phyloP scores from a whole-genome alignment of 2,329 filamentous ascomycete species.

The Pseudocercospora cruenta region DNA sequence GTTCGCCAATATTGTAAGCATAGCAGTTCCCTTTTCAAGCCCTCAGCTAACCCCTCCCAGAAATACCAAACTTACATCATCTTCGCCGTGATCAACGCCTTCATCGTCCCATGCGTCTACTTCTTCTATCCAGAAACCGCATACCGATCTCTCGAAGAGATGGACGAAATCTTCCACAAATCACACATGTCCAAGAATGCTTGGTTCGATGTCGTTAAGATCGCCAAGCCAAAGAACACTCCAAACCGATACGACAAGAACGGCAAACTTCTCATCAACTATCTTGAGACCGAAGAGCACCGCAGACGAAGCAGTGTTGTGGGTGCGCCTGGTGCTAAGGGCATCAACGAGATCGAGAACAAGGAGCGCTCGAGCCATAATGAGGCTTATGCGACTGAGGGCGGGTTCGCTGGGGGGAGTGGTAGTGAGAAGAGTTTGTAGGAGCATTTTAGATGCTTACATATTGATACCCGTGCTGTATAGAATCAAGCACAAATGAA shows the following conservation, averaged over 20 bases:
- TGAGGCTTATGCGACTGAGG: slow-evolving; percentile 18
- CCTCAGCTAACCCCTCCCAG: too few relatives aligned
- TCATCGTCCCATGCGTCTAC: slow-evolving; percentile 55
- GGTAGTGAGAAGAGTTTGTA: slow-evolving; percentile 23
- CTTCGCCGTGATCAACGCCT: slow-evolving; percentile 67
- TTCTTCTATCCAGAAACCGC: slow-evolving; percentile 60
- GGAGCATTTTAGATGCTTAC: neutral
- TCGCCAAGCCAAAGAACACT: slow-evolving; percentile 52
- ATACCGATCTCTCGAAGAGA: slow-evolving; percentile 66
- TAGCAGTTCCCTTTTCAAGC: too few relatives aligned
- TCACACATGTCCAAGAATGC: slow-evolving; percentile 42
- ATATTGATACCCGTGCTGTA: neutral
- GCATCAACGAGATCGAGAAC: slow-evolving; percentile 18
- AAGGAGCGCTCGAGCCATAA: slow-evolving; percentile 23
- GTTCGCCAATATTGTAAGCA: slow-evolving; percentile 59
- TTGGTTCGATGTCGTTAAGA: slow-evolving; percentile 53
- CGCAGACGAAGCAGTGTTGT: slow-evolving; percentile 20
- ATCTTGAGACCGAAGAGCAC: slow-evolving; percentile 43
- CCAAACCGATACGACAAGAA: slow-evolving; percentile 62
- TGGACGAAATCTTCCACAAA: slow-evolving; percentile 67
- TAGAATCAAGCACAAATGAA: neutral
- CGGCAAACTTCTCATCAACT: slow-evolving; percentile 58
- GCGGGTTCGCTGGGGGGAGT: slow-evolving; percentile 15
- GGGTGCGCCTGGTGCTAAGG: slow-evolving; percentile 7
- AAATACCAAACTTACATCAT: slow-evolving; percentile 38